phyloP scores from a whole-genome alignment of 441 rosid species.

The Sinapis alba region DNA sequence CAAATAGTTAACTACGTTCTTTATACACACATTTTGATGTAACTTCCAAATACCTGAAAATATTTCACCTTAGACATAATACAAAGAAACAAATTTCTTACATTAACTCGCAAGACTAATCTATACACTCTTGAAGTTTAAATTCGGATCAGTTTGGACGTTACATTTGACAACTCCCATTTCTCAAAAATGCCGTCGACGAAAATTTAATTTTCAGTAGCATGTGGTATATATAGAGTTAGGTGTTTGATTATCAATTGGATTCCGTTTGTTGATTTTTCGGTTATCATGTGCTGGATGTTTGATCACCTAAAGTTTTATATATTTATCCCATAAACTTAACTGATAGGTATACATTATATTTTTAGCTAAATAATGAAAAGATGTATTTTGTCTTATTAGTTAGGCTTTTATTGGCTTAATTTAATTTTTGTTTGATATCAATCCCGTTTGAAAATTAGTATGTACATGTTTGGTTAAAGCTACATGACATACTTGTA shows the following conservation, averaged over 20 bases:
- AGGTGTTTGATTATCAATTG: not conserved
- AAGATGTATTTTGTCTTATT: not conserved
- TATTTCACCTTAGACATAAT: not conserved
- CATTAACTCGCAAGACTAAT: not conserved
- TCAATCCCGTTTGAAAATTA: not conserved
- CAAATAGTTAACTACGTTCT: not conserved
- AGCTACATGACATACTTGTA: conserved; percentile 15
- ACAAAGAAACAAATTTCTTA: not conserved
- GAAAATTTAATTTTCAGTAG: not conserved
- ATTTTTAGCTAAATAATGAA: not conserved
- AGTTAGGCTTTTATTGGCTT: not conserved
- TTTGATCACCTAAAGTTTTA: not conserved
- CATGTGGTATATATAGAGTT: conserved; percentile 18
- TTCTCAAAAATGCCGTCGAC: not conserved
- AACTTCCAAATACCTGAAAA: not conserved
- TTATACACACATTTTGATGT: not conserved
- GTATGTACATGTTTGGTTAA: conserved; percentile 20
- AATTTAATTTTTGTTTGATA: not conserved
- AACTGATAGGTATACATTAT: not conserved
- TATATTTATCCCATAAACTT: not conserved
- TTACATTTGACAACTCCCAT: not conserved
- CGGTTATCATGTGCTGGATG: conserved; percentile 10
- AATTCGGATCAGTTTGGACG: conserved; percentile 12
- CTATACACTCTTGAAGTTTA: conserved; percentile 5
- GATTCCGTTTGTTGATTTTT: conserved; percentile 7